These are phyloP conservation scores for Glycyrrhiza uralensis DNA, from an alignment of 306 rosid genomes.

Conservation along the genomic window DNA sequence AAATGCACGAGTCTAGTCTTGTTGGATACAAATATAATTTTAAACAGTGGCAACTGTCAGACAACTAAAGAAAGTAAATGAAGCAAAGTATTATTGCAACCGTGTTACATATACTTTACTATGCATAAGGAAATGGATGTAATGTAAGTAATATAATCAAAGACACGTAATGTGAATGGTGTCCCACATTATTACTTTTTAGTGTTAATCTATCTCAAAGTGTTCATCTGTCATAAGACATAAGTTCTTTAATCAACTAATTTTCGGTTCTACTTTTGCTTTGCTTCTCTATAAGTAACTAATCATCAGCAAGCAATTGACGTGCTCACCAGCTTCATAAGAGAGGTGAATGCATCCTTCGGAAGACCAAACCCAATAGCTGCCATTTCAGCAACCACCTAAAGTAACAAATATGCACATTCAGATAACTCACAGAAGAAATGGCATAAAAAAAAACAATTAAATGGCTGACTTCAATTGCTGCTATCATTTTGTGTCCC, in stretches of 20 bases:
- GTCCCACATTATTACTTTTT: neutral
- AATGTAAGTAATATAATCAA: neutral
- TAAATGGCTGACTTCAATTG: constrained; percentile 53
- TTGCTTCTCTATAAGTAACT: neutral
- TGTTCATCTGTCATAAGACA: neutral
- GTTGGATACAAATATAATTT: neutral
- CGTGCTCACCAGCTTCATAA: constrained; percentile 74
- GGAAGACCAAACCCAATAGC: constrained; percentile 93
- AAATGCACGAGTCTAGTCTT: neutral
- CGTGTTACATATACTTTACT: neutral
- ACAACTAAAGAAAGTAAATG: neutral
- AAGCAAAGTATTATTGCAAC: neutral
- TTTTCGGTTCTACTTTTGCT: neutral
- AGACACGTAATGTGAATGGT: neutral
- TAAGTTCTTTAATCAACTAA: neutral
- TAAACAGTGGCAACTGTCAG: neutral
- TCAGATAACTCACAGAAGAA: constrained; percentile 5
- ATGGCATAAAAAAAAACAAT: constrained; percentile 3
- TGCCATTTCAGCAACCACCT: constrained; percentile 98
- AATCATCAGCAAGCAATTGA: constrained; percentile 7
- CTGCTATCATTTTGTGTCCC: constrained; percentile 90
- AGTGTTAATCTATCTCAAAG: constrained; percentile 1
- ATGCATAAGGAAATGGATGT: neutral
- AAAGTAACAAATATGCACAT: constrained; percentile 16
- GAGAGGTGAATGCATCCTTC: constrained; percentile 86